Base-by-base conservation (phyloP, 768 basidiomycete genomes). In the Leucogyrophana mollusca region DNA sequence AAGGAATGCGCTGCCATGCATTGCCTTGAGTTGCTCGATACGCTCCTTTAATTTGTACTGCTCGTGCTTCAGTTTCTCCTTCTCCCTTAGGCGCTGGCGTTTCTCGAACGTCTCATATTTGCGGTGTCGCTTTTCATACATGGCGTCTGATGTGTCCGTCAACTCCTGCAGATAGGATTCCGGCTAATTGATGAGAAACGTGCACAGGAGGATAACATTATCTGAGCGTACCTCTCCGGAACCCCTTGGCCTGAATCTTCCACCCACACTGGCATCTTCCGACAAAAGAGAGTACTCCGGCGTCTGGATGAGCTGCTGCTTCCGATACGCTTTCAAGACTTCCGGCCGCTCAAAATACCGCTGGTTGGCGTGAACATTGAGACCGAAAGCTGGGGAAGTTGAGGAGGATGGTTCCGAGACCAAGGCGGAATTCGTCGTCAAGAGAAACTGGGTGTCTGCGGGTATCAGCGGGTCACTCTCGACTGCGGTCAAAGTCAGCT, bases 21-120 rank as follows among this genome's bases (percentile, higher is more conserved):
- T 86, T 21, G 72, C 74, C 45, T 75, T 78, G 46, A 94, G 74
- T 58, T 93, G 87, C 42, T 94, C 90, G 50, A 94, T 87, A 27
- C 92, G 82, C 58, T 92, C 86, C 64, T 87, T 87, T 58, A 95
- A 80, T 61, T 92, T 91, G 70, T 93, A 92, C 55, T 92, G 90
- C 59, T 94, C 91, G 54, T 92, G 86, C 65, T 88, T 86, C 45
- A 94, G 78, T 61, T 92, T 92, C 67, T 95, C 92, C 66, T 91
- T 91, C 68, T 94, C 92, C 45, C 91, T 81, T 25, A 89, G 70
- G 4, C 91, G 85, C 59, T 85, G 82, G 7, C 90, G 80, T 61
- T 90, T 90, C 66, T 94, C 93, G 49, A 89, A 86, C 11, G 77
- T 78, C 62, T 94, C 91, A 64, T 89, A 93, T 60, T 89, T 91